Evolutionary conservation across 768 basidiomycete species (phyloP).

Genomic region (Punctularia strigosozonata): DNA sequence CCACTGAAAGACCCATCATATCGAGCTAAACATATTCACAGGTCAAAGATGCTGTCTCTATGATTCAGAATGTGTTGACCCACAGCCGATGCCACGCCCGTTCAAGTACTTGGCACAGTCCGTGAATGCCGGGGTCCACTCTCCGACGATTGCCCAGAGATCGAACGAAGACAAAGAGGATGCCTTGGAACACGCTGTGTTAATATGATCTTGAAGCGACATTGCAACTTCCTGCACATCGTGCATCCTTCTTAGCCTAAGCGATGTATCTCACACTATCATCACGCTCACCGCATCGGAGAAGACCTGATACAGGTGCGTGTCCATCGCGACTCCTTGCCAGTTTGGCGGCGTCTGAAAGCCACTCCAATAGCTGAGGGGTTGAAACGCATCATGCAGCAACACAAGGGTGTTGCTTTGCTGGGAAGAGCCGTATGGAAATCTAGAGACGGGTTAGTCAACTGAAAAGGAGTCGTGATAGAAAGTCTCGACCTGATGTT

Average conservation of each 20-base stretch:
- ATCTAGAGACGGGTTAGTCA: slow-evolving; percentile 26
- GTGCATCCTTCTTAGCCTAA: not conserved
- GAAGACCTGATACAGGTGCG: slow-evolving; percentile 74
- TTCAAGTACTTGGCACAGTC: slow-evolving; percentile 80
- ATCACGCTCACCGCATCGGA: slow-evolving; percentile 32
- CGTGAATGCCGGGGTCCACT: slow-evolving; percentile 72
- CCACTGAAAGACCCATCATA: slow-evolving; percentile 56
- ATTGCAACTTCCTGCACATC: slow-evolving; percentile 30
- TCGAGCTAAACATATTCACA: slow-evolving; percentile 21
- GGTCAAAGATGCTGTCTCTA: slow-evolving; percentile 16
- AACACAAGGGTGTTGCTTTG: slow-evolving; percentile 49
- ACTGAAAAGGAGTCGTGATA: slow-evolving; percentile 8
- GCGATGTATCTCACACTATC: not conserved
- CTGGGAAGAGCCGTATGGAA: slow-evolving; percentile 29
- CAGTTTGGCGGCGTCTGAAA: slow-evolving; percentile 42
- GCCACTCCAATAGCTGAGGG: slow-evolving; percentile 55
- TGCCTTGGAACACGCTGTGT: slow-evolving; percentile 39
- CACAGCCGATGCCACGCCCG: slow-evolving; percentile 66
- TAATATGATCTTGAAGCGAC: slow-evolving; percentile 44
- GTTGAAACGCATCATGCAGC: slow-evolving; percentile 74
- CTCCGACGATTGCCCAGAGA: slow-evolving; percentile 79
- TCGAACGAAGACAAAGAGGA: slow-evolving; percentile 37
- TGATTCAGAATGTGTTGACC: slow-evolving; percentile 31
- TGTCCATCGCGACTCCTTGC: slow-evolving; percentile 67
- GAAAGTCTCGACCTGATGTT: slow-evolving; percentile 43